Percentiles rank a stretch among this genome's conserved stretches.
Evolutionary conservation across 331 rosid species (phyloP).

Genomic region (Rosa hybrid): DNA sequence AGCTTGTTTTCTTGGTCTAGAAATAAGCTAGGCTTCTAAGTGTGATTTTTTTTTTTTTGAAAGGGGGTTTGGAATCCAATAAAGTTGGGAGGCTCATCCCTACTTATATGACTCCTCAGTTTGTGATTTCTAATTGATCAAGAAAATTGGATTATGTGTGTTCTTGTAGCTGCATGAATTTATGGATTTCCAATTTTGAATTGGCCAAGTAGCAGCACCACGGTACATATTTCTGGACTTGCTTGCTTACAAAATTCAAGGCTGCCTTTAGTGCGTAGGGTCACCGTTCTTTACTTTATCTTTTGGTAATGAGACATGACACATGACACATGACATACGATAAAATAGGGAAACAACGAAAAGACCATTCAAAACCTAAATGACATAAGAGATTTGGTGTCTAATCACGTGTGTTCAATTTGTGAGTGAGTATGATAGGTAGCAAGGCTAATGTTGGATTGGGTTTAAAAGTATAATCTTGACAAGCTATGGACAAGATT

Average conservation of each 20-base stretch:
- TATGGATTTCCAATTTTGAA: not conserved
- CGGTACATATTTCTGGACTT: not conserved
- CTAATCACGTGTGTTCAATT: not conserved
- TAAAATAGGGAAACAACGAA: not conserved
- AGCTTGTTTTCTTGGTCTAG: not conserved
- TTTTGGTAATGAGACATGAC: not conserved
- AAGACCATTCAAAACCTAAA: not conserved
- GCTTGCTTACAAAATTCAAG: not conserved
- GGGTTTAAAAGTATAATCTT: not conserved
- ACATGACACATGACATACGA: no score
- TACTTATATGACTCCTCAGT: not conserved
- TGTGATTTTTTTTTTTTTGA: not conserved
- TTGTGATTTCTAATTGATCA: slow-evolving; percentile 13
- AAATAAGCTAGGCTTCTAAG: not conserved
- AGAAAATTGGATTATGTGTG: not conserved
- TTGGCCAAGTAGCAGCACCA: not conserved
- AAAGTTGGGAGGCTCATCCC: no score
- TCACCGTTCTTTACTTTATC: not conserved
- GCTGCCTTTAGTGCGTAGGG: not conserved
- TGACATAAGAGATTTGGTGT: not conserved
- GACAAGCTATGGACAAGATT: not conserved
- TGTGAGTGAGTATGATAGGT: not conserved
- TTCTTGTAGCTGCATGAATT: not conserved
- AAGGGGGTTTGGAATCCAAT: no score
- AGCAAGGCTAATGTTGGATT: not conserved